Percentiles rank a stretch among this genome's conserved stretches.
These are phyloP conservation scores for Fusarium sp. DNA, from an alignment of 2,329 filamentous ascomycete genomes.

Conservation along the genomic window DNA sequence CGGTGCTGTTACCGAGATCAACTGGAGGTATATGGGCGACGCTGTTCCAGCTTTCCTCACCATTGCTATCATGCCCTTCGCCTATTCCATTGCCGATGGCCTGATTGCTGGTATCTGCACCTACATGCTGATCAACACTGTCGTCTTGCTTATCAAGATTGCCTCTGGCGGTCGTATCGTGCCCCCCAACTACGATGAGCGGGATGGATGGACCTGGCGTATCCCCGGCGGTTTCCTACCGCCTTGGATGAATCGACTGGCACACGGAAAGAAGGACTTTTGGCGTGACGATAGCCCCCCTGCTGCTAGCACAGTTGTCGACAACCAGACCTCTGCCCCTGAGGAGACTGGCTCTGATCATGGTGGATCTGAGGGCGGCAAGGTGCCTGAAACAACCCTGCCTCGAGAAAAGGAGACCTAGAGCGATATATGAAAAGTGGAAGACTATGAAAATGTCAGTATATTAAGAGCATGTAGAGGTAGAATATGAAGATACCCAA, in stretches of 20 bases:
- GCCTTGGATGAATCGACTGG: slow-evolving; percentile 77
- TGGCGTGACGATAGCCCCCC: slow-evolving; percentile 66
- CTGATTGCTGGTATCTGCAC: slow-evolving; percentile 84
- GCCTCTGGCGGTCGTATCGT: slow-evolving; percentile 77
- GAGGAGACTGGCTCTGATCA: slow-evolving; percentile 46
- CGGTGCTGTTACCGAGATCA: slow-evolving; percentile 83
- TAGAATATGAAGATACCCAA: slow-evolving; percentile 25
- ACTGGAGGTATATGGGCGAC: slow-evolving; percentile 90
- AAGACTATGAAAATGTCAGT: slow-evolving; percentile 25
- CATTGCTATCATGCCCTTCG: slow-evolving; percentile 89
- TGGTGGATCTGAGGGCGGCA: slow-evolving; percentile 44
- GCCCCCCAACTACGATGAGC: slow-evolving; percentile 81
- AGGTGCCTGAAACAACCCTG: slow-evolving; percentile 36
- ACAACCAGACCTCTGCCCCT: slow-evolving; percentile 22
- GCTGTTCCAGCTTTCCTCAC: slow-evolving; percentile 88
- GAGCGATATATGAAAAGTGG: neutral
- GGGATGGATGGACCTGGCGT: slow-evolving; percentile 85
- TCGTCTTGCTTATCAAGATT: slow-evolving; percentile 78
- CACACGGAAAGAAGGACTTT: slow-evolving; percentile 79
- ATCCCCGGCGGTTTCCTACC: slow-evolving; percentile 82
- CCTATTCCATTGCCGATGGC: slow-evolving; percentile 89
- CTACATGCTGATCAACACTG: slow-evolving; percentile 82
- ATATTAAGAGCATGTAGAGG: slow-evolving; percentile 14
- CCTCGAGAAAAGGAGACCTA: slow-evolving; percentile 43
- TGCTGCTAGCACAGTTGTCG: slow-evolving; percentile 36